Base-by-base conservation (phyloP, 1,284 basidiomycete genomes). In the Mycosarcoma mackinlayi region DNA sequence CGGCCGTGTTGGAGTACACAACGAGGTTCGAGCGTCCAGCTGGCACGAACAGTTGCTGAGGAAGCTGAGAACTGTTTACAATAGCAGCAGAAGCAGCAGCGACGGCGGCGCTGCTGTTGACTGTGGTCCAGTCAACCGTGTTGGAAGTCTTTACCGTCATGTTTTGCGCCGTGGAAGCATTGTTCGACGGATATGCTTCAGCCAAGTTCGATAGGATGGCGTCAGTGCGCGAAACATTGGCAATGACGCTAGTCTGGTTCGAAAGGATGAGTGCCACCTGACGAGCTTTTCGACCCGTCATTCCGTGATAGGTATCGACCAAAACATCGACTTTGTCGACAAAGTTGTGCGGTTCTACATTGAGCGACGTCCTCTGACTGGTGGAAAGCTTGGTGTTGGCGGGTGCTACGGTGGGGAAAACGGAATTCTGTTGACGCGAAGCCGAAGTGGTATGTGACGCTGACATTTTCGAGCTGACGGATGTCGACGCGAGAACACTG, bases 1-100 rank as follows among this genome's bases (percentile, higher is more conserved):
- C 44, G 4, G 73, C 37, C 13, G 68, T 56, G 66, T 78, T 79
- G 38, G 70, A 76, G 8, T 64, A 41, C 14, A 77, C 24, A 2
- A 49, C 53, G 24, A 70, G 40, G 33, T 45, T 50, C 19, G 67
- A 63, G 1, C 48, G 45, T 1, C 55, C 59, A 4, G 55, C 23
- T 25, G 41, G 33, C 7, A 62, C 41, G 28, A 49, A 33, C 21
- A 21, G 58, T 24, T 52, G 24, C 18, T 58, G 50, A 3, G 49
- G 50, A 27, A 19, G 27, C 11, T n/a, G 24, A 19, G 49, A 37
- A 10, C 11, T 38, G 10, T 2, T 4, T 38, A n/a, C n/a, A n/a
- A 13, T 23, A 0, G 44, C 13, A 6, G 18, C 13, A 3, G 37
- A 11, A 7, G 16, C 19, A 21, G 28, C n/a, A 28, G 23, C 24